Evolutionary conservation across 805 yeast species (phyloP), one percentile per base, ranked within the genome.

Genomic region (Saccharomycopsis babjevae): DNA sequence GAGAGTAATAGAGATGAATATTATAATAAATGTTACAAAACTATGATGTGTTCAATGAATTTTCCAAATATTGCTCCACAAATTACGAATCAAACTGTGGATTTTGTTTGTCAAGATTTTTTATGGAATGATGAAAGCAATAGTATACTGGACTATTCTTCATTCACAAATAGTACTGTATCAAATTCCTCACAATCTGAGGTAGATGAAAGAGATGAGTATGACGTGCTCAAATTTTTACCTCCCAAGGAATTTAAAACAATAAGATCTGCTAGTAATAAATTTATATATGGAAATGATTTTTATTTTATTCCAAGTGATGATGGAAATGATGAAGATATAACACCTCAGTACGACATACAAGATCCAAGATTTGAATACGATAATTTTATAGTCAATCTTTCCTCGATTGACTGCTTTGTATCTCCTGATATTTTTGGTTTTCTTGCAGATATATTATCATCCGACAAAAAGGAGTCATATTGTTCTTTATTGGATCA

Each of bases 61-160:
- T 67, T 88, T 2, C 92, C 96, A 0, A 77, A 79, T 60, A 80
- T 83, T 1, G 80, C 88, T 0, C 72, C 78, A 0, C 96, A 96
- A 0, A 63, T 88, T 11, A 79, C 77, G 8, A 69, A 74, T 15
- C 79, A 77, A 15, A 78, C 85, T 1, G 70, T 78, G 15, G 83
- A 79, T 65, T 61, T 70, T 42, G 66, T 81, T 16, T 67, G 76
- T n/a, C 74, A 72, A 50, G 68, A 68, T 15, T 72, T 73, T 30
- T 73, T 78, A 0, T 68, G 52, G 15, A 16, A 25, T 55, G n/a
- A 40, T 11, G 58, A 36, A 22, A 28, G 5, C 15, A 34, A 57
- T 32, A 46, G 46, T 15, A 34, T 55, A 11, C 54, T 59, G 55
- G 56, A 58, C 39, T 34, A 57, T 18, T 62, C 57, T n/a, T 52